A percentile compares a stretch with the other conserved stretches of the same genome.
Evolutionary conservation across 352 stramenopile species (phyloP).

Genomic region (Peronospora belbahrii): DNA sequence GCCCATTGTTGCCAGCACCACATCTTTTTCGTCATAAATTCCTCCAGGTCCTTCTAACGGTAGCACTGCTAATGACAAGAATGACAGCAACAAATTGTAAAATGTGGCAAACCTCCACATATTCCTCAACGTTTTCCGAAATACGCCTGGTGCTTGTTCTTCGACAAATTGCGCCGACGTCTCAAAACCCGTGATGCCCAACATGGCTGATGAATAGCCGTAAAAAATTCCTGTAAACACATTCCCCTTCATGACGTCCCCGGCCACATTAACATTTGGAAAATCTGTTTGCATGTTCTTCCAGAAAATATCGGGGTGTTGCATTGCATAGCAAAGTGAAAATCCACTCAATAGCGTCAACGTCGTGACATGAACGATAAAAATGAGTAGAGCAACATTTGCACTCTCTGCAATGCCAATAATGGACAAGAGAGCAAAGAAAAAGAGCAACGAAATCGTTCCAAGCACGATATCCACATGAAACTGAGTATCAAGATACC

Average conservation of each 20-base stretch:
- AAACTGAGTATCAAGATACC: conserved; percentile 56
- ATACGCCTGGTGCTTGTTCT: conserved; percentile 80
- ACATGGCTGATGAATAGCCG: conserved; percentile 77
- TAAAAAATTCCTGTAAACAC: conserved; percentile 65
- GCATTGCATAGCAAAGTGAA: conserved; percentile 52
- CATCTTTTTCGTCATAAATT: conserved; percentile 62
- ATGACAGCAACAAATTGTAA: conserved; percentile 83
- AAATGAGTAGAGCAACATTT: conserved; percentile 77
- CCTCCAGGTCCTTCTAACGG: conserved; percentile 48
- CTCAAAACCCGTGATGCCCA: conserved; percentile 89
- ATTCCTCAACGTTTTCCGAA: conserved; percentile 66
- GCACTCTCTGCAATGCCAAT: conserved; percentile 85
- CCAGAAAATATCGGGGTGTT: conserved; percentile 45
- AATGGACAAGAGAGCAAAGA: conserved; percentile 76
- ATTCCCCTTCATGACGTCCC: conserved; percentile 42
- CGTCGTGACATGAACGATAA: conserved; percentile 72
- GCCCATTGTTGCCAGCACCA: conserved; percentile 75
- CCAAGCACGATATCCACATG: conserved; percentile 33
- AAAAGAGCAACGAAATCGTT: conserved; percentile 59
- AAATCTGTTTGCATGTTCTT: conserved; percentile 66
- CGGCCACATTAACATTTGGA: conserved; percentile 35
- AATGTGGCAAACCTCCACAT: conserved; percentile 84
- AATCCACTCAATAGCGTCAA: conserved; percentile 63
- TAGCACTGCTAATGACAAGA: conserved; percentile 77
- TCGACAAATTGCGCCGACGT: conserved; percentile 88